Conservation (phyloP, 768 basidiomycete species). For the Artomyces pyxidatus region DNA sequence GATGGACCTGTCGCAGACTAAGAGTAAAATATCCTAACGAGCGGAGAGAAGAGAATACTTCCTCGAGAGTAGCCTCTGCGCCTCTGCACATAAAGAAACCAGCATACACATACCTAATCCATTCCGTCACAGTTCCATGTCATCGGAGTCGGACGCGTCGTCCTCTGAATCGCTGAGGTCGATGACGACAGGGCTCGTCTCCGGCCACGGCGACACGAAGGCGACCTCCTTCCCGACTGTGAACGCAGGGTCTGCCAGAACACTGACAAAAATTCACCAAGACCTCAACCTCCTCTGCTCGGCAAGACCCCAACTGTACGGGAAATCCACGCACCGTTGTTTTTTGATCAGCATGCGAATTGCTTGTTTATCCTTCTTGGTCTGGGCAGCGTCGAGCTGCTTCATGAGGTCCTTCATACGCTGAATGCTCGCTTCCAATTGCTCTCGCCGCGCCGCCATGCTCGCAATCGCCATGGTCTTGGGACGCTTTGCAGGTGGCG, state of each 20-base stretch:
- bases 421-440: neutral
- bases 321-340: neutral
- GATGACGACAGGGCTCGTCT: conserved; percentile 32
- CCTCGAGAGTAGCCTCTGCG: no score
- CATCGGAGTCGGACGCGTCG: no score
- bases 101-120: no score
- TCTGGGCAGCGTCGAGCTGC: neutral
- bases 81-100: no score
- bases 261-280: neutral
- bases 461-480: no score
- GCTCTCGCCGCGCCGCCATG: neutral
- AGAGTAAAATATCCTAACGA: no score
- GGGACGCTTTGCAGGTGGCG: neutral
- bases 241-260: neutral
- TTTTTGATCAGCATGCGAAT: neutral
- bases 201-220: conserved; percentile 24
- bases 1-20: no score
- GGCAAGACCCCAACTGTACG: neutral
- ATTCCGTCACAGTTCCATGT: no score
- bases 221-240: neutral
- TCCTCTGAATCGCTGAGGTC: conserved; percentile 38
- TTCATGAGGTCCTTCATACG: neutral
- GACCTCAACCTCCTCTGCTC: neutral
- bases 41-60: no score
- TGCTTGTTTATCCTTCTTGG: neutral